These are phyloP conservation scores for Pittosporum tobira DNA, from an alignment of 129 eudicot species.

Conservation along the genomic window DNA sequence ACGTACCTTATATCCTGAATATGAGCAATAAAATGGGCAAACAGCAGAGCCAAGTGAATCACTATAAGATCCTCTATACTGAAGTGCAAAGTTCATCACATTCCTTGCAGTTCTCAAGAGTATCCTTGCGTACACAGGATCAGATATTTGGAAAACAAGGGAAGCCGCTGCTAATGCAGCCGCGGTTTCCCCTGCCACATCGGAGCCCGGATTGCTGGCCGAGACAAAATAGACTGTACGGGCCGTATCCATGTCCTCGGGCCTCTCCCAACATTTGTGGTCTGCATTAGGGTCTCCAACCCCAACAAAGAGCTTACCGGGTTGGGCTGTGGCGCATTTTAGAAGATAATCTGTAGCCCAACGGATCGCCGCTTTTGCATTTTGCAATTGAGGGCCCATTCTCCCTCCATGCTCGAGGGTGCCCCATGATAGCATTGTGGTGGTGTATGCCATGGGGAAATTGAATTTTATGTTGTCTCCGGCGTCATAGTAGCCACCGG, in stretches of 20 bases:
- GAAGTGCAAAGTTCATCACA: constrained; percentile 64
- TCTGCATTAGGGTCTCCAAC: constrained; percentile 94
- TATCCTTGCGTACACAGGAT: constrained; percentile 38
- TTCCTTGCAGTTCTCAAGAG: constrained; percentile 55
- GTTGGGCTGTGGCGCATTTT: constrained; percentile 79
- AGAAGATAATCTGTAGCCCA: constrained; percentile 94
- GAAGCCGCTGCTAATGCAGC: constrained; percentile 93
- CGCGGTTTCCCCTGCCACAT: constrained; percentile 90
- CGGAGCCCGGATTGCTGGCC: constrained; percentile 72
- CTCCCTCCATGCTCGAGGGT: constrained; percentile 61
- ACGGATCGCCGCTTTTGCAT: constrained; percentile 49
- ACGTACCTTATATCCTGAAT: constrained; percentile 72
- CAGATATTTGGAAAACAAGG: constrained; percentile 50
- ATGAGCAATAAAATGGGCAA: constrained; percentile 94
- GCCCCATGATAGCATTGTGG: constrained; percentile 84
- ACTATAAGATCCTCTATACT: constrained; percentile 73
- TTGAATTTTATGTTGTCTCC: constrained; percentile 95
- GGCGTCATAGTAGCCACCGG: constrained; percentile 94
- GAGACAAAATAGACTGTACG: constrained; percentile 67
- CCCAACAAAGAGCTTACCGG: constrained; percentile 75
- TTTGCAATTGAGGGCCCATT: constrained; percentile 48
- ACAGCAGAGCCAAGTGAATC: constrained; percentile 80
- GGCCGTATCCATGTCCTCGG: constrained; percentile 90
- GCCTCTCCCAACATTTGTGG: constrained; percentile 96
- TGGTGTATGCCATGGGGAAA: constrained; percentile 88